Conservation (phyloP, 2,329 filamentous ascomycete genomes). For the Fusarium xylarioides region DNA sequence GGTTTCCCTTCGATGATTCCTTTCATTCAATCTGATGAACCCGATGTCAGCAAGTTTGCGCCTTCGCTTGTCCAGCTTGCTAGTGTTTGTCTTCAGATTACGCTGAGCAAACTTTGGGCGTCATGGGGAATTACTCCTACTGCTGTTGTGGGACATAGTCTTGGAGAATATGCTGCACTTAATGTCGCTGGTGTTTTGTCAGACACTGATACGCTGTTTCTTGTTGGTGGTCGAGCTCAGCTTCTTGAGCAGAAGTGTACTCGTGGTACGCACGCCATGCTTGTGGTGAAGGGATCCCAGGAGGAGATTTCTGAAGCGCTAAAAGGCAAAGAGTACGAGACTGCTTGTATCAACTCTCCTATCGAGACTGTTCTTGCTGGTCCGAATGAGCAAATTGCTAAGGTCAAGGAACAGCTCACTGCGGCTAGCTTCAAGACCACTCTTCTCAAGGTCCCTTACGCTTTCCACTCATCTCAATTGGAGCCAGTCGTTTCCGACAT, state of each 20-base stretch:
- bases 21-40: conserved; percentile 19
- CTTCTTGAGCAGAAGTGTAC: conserved; percentile 65
- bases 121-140: conserved; percentile 52
- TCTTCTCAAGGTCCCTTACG: conserved; percentile 48
- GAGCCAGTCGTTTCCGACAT: conserved; percentile 58
- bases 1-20: conserved; percentile 51
- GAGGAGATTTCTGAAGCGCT: conserved; percentile 11
- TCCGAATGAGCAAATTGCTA: conserved; percentile 1
- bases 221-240: conserved; percentile 68
- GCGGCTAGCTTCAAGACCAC: conserved; percentile 43
- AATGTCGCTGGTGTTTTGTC: conserved; percentile 70
- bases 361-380: conserved; percentile 63
- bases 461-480: conserved; percentile 50
- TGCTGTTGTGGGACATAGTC: conserved; percentile 60
- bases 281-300: conserved; percentile 43
- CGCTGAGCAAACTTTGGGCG: conserved; percentile 53
- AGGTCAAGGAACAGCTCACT: conserved; percentile 6
- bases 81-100: conserved; percentile 52
- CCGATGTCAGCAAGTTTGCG: conserved; percentile 21
- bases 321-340: conserved; percentile 44
- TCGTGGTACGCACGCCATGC: conserved; percentile 46
- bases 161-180: conserved; percentile 54
- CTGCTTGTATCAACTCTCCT: conserved; percentile 71
- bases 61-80: conserved; percentile 50
- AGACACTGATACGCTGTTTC: conserved; percentile 66